Evolutionary conservation across 225 moss, liverwort and hornwort genomes (phyloP).

Genomic region (Bryoerythrophyllum caledonicum): DNA sequence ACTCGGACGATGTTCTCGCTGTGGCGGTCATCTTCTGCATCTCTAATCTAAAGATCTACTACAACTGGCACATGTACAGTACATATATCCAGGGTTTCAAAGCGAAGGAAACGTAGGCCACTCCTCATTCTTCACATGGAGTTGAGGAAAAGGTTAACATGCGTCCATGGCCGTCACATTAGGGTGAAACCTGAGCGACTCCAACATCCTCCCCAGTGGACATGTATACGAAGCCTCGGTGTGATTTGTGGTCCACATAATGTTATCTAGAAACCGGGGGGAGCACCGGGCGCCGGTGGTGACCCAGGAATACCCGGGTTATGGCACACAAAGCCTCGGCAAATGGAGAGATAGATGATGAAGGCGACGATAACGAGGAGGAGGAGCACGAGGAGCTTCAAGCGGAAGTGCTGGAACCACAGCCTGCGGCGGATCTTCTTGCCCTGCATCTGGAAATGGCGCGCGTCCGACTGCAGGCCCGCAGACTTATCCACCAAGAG

Average conservation of each 20-base stretch:
- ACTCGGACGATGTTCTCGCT: background rate
- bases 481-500: constrained; percentile 45
- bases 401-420: constrained; percentile 32
- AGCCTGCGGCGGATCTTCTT: constrained; percentile 33
- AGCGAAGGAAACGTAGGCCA: background rate
- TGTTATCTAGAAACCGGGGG: background rate
- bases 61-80: background rate
- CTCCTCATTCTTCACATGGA: background rate
- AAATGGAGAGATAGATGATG: constrained; percentile 37
- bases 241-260: background rate
- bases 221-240: background rate
- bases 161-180: background rate
- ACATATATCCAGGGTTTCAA: background rate
- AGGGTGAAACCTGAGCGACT: constrained; percentile 1
- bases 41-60: background rate
- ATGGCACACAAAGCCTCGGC: constrained; percentile 31
- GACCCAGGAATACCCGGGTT: constrained; percentile 4
- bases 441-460: constrained; percentile 36
- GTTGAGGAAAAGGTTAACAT: background rate
- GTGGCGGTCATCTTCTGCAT: background rate
- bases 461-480: constrained; percentile 28
- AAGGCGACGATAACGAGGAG: constrained; percentile 23
- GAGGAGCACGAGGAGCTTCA: constrained; percentile 36
- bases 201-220: background rate
- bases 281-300: constrained; percentile 12